A percentile compares a stretch with the other conserved stretches of the same genome.
phyloP scores from a whole-genome alignment of 2,329 filamentous ascomycete species.

The Aspergillus japonicus region DNA sequence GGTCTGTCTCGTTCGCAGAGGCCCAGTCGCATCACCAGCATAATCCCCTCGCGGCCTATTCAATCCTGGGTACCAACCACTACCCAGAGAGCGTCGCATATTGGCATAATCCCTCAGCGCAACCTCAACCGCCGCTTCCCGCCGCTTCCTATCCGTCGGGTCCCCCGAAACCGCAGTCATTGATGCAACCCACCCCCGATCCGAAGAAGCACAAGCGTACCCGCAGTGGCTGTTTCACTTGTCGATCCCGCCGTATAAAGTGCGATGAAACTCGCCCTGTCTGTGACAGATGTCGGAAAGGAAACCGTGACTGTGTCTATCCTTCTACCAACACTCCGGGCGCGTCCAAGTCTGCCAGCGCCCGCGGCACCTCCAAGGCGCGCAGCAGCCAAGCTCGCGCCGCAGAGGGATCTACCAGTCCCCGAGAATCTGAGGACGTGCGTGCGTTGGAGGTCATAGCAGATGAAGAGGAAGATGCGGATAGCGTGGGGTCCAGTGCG shows the following conservation, averaged over 20 bases:
- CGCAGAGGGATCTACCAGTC: conserved; percentile 54
- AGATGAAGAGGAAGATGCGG: conserved; percentile 42
- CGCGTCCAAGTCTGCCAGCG: conserved; percentile 41
- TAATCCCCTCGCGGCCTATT: conserved; percentile 31
- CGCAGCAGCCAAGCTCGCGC: conserved; percentile 45
- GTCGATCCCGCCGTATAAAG: conserved; percentile 84
- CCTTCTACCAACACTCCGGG: conserved; percentile 57
- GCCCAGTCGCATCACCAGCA: conserved; percentile 17
- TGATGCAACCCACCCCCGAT: conserved; percentile 49
- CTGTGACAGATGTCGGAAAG: conserved; percentile 90
- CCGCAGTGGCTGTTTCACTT: conserved; percentile 90
- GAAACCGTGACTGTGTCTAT: conserved; percentile 85
- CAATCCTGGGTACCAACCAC: conserved; percentile 35
- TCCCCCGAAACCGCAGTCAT: conserved; percentile 30
- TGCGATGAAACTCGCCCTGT: conserved; percentile 87
- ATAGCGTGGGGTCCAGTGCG: conserved; percentile 22
- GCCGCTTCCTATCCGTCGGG: conserved; percentile 20
- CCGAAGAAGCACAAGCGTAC: conserved; percentile 91
- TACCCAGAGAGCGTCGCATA: conserved; percentile 46
- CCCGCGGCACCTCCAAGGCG: conserved; percentile 44
- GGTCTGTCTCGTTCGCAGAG: conserved; percentile 22
- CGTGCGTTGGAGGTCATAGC: conserved; percentile 42
- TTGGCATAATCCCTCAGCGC: conserved; percentile 41
- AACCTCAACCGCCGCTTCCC: conserved; percentile 19
- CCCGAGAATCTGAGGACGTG: conserved; percentile 43